A percentile compares a stretch with the other conserved stretches of the same genome.
phyloP scores from a whole-genome alignment of 768 basidiomycete species.

The Russula olivacea region DNA sequence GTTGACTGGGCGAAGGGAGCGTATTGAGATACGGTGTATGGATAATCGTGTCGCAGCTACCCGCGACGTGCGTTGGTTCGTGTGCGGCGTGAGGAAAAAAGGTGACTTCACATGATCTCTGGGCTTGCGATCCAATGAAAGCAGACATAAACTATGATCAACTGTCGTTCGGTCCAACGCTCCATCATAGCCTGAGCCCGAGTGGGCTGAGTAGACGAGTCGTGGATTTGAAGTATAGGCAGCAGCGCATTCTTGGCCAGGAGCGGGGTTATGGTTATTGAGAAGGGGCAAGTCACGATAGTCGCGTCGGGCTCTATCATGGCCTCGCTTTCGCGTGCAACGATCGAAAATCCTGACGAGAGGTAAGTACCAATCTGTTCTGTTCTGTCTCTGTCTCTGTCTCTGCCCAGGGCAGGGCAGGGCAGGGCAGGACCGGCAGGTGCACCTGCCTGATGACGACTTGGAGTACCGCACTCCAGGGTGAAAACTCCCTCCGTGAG shows the following conservation, averaged over 20 bases:
- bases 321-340: constrained; percentile 38
- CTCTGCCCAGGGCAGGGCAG: no score
- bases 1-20: constrained; percentile 50
- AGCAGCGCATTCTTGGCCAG: constrained; percentile 41
- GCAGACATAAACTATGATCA: constrained; percentile 59
- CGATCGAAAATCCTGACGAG: constrained; percentile 42
- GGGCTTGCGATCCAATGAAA: constrained; percentile 52
- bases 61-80: no score
- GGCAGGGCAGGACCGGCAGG: no score
- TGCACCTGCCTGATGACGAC: constrained; percentile 38
- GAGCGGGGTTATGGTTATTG: constrained; percentile 55
- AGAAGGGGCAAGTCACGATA: constrained; percentile 64
- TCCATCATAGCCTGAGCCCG: constrained; percentile 12
- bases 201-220: constrained; percentile 18
- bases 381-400: no score
- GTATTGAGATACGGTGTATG: constrained; percentile 63
- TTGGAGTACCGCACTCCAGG: constrained; percentile 36
- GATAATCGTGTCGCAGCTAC: constrained; percentile 19
- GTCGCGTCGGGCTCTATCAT: constrained; percentile 47
- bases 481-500: constrained; percentile 49
- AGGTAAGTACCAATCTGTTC: no score
- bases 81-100: no score
- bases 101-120: constrained; percentile 33
- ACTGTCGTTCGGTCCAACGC: constrained; percentile 58
- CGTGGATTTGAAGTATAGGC: constrained; percentile 27